Conservation (phyloP, 768 basidiomycete genomes). For the Hortiboletus campestris region DNA sequence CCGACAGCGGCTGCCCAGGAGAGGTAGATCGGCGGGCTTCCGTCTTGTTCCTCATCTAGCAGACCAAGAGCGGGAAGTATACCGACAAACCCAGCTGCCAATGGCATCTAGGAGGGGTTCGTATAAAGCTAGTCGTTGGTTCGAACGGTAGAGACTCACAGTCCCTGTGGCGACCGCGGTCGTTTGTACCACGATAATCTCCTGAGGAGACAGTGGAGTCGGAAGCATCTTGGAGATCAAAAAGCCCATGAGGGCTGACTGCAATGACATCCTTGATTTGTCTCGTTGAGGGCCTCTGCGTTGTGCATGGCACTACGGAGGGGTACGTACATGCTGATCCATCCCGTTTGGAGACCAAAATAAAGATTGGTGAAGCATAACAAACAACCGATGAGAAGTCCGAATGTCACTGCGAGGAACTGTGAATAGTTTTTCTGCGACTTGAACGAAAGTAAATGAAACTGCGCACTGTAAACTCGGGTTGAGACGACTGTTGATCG, state of each 20-base stretch:
- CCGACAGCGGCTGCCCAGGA: slow-evolving; percentile 70
- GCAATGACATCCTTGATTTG: slow-evolving; percentile 84
- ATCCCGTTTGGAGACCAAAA: slow-evolving; percentile 84
- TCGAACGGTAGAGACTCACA: slow-evolving; percentile 21
- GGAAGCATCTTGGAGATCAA: slow-evolving; percentile 76
- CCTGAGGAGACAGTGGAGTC: slow-evolving; percentile 78
- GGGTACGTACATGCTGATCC: slow-evolving; percentile 74
- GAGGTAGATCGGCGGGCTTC: slow-evolving; percentile 69
- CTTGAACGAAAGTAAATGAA: not conserved
- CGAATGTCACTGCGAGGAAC: slow-evolving; percentile 65
- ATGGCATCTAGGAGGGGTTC: slow-evolving; percentile 55
- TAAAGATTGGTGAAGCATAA: slow-evolving; percentile 93
- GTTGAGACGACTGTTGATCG: slow-evolving; percentile 5
- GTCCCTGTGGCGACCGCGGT: slow-evolving; percentile 93
- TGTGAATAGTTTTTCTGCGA: slow-evolving; percentile 6
- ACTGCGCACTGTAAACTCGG: slow-evolving; percentile 32
- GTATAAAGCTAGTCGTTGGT: not conserved
- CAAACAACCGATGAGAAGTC: slow-evolving; percentile 80
- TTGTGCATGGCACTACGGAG: not conserved
- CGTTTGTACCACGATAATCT: slow-evolving; percentile 92
- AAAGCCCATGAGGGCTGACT: slow-evolving; percentile 91
- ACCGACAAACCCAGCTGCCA: slow-evolving; percentile 87
- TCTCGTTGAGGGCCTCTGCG: not conserved
- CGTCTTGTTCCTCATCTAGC: slow-evolving; percentile 73
- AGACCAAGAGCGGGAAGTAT: slow-evolving; percentile 88